Evolutionary conservation across 495 filamentous ascomycete genomes (phyloP).

Genomic region (Halenospora varia): DNA sequence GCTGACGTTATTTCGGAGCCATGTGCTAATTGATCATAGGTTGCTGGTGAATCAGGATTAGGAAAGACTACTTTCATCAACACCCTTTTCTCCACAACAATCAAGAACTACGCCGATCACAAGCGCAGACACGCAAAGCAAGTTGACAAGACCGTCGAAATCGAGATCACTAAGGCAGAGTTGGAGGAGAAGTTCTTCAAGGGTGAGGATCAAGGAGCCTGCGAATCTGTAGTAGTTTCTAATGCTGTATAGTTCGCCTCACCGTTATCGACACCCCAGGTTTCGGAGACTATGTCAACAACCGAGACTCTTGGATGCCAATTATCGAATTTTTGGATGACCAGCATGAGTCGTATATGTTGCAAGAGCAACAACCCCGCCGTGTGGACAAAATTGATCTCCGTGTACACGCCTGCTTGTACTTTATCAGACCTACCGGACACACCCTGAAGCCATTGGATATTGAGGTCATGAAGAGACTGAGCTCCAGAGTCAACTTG

Average conservation of each 20-base stretch:
- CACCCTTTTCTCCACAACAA: constrained; percentile 98
- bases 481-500: constrained; percentile 95
- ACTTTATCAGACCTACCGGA: constrained; percentile 97
- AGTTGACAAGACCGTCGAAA: constrained; percentile 98
- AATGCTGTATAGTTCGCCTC: constrained; percentile 67
- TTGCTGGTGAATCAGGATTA: constrained; percentile 96
- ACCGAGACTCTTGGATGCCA: constrained; percentile 98
- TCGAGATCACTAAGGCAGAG: constrained; percentile 99
- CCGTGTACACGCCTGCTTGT: constrained; percentile 95
- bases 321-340: constrained; percentile 99
- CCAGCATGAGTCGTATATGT: constrained; percentile 99
- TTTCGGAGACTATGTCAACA: constrained; percentile 99
- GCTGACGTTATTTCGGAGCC: not conserved
- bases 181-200: constrained; percentile 99
- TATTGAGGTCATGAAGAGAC: constrained; percentile 99
- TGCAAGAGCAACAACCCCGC: constrained; percentile 98
- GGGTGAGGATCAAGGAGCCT: constrained; percentile 49
- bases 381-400: constrained; percentile 98
- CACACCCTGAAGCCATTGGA: constrained; percentile 98
- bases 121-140: constrained; percentile 98
- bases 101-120: constrained; percentile 99
- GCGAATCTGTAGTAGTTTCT: constrained; percentile 2
- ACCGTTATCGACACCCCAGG: constrained; percentile 99
- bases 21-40: constrained; percentile 42
- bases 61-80: constrained; percentile 99